A percentile compares a stretch with the other conserved stretches of the same genome.
These are phyloP conservation scores for Linnemannia schmuckeri DNA, from an alignment of 192 early-diverging fungal species.

Conservation along the genomic window DNA sequence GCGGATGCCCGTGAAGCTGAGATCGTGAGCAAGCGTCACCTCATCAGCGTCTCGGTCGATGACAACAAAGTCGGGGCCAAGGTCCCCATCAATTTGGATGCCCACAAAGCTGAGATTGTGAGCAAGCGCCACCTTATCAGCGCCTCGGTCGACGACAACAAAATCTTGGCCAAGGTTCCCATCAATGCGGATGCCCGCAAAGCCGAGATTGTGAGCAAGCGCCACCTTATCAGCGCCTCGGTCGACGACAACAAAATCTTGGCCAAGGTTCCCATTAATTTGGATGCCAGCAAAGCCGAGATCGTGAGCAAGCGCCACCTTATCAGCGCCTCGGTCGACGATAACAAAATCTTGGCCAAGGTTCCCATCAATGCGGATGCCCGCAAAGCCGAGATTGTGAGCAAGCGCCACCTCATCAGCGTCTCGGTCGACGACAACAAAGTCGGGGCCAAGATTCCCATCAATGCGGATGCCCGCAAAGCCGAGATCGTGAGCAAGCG, in stretches of 20 bases:
- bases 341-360: background rate
- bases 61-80: background rate
- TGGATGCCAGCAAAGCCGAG: background rate
- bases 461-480: background rate
- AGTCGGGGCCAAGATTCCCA: background rate
- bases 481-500: background rate
- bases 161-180: background rate
- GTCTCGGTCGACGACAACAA: background rate
- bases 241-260: slow-evolving; percentile 1
- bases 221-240: background rate
- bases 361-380: background rate
- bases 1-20: background rate
- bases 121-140: background rate
- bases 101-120: background rate
- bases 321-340: background rate
- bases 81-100: background rate
- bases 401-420: slow-evolving; percentile 10
- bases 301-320: slow-evolving; percentile 4
- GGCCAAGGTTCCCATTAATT: background rate
- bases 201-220: background rate
- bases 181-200: background rate
- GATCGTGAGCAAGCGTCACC: background rate
- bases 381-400: background rate
- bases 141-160: background rate
- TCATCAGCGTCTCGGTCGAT: background rate